Percentiles rank a stretch among this genome's conserved stretches.
Conservation (phyloP, 139 green algal species). For the Tetraselmis chui region DNA sequence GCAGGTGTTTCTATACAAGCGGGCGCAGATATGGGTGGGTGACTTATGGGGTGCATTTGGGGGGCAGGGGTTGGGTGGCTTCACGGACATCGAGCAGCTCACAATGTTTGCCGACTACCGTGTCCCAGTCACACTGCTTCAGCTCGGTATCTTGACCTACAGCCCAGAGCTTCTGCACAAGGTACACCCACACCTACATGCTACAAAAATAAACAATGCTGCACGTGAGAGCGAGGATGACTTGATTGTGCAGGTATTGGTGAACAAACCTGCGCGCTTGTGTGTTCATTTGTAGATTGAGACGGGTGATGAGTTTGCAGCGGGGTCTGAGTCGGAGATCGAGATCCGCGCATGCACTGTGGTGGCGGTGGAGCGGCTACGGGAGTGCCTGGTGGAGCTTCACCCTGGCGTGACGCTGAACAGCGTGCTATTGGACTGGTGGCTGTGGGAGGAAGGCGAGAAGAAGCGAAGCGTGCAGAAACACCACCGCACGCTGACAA, state of each 20-base stretch:
- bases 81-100: conserved; percentile 71
- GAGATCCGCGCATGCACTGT: conserved; percentile 69
- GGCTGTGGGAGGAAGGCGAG: conserved; percentile 75
- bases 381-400: conserved; percentile 15
- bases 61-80: conserved; percentile 59
- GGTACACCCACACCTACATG: conserved; percentile 18
- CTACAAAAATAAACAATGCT: conserved; percentile 1
- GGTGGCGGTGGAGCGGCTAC: conserved; percentile 55
- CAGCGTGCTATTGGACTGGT: conserved; percentile 74
- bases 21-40: conserved; percentile 90
- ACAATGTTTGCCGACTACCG: conserved; percentile 95
- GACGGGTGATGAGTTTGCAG: conserved; percentile 22
- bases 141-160: conserved; percentile 61
- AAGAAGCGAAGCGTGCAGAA: conserved; percentile 27
- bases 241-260: background rate
- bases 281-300: conserved; percentile 29
- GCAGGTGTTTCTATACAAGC: conserved; percentile 91
- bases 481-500: conserved; percentile 68
- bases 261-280: too few species aligned
- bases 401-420: conserved; percentile 1
- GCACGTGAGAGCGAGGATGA: background rate
- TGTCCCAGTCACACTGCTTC: conserved; percentile 61
- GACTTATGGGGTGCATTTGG: conserved; percentile 84
- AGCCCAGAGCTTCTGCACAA: conserved; percentile 18
- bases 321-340: conserved; percentile 52